phyloP scores from a whole-genome alignment of 768 basidiomycete genomes.

The Gelatoporia subvermispora region DNA sequence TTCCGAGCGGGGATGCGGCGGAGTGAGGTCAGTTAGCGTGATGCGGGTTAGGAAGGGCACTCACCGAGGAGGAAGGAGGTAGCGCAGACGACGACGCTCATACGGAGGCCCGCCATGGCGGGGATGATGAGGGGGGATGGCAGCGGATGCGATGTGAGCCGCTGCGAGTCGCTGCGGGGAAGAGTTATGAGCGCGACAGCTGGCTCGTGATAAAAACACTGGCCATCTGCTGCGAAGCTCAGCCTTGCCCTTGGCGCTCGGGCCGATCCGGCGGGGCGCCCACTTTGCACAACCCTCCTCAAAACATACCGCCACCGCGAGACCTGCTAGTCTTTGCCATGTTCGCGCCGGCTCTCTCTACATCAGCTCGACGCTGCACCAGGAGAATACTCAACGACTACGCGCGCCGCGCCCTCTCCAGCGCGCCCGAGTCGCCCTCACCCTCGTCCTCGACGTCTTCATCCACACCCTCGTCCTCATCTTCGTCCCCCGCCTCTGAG shows the following conservation, averaged over 20 bases:
- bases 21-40: background rate
- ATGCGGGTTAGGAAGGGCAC: constrained; percentile 13
- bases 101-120: constrained; percentile 60
- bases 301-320: too few relatives aligned
- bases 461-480: constrained; percentile 1
- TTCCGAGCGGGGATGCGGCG: background rate
- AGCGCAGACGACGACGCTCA: constrained; percentile 67
- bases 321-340: constrained; percentile 4
- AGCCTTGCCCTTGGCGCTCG: too few relatives aligned
- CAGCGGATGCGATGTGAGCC: too few relatives aligned
- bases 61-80: constrained; percentile 79
- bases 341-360: background rate
- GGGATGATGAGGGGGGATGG: constrained; percentile 4
- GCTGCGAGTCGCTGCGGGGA: background rate
- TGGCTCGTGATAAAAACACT: constrained; percentile 1
- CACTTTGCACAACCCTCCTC: too few relatives aligned
- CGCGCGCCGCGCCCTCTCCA: constrained; percentile 8
- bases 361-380: background rate
- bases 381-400: background rate
- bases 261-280: too few relatives aligned
- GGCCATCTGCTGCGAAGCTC: background rate
- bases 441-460: constrained; percentile 3
- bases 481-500: constrained; percentile 3
- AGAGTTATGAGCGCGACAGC: background rate
- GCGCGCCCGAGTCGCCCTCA: background rate